Conservation (phyloP, 2,329 filamentous ascomycete genomes). For the Ascochyta lentis region DNA sequence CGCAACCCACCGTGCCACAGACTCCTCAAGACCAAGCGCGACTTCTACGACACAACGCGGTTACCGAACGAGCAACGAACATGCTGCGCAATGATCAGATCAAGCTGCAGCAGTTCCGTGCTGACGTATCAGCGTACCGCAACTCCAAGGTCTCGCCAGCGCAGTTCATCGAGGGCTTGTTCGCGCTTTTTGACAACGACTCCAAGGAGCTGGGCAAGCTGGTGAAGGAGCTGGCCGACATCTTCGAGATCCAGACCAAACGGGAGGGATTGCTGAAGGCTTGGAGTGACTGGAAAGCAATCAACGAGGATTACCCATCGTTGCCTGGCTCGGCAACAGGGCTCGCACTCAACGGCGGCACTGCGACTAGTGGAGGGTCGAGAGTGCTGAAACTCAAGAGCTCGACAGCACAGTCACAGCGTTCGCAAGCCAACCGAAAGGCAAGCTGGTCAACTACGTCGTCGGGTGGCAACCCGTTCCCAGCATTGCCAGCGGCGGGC, state of each 20-base stretch:
- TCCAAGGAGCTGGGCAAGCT: slow-evolving; percentile 85
- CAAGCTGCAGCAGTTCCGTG: slow-evolving; percentile 80
- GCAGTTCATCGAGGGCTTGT: slow-evolving; percentile 85
- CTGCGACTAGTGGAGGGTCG: slow-evolving; percentile 61
- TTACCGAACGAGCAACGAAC: slow-evolving; percentile 83
- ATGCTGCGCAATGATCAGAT: slow-evolving; percentile 77
- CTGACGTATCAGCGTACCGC: slow-evolving; percentile 79
- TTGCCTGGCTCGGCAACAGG: slow-evolving; percentile 70
- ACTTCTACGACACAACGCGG: slow-evolving; percentile 78
- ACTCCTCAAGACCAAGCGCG: slow-evolving; percentile 82
- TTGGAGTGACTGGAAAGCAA: slow-evolving; percentile 94
- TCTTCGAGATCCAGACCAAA: slow-evolving; percentile 85
- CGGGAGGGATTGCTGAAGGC: slow-evolving; percentile 76
- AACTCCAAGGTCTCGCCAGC: slow-evolving; percentile 72
- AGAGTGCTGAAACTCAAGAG: slow-evolving; percentile 73
- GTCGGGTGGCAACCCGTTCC: slow-evolving; percentile 42
- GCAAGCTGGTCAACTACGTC: slow-evolving; percentile 63
- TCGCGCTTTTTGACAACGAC: slow-evolving; percentile 82
- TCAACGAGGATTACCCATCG: slow-evolving; percentile 94
- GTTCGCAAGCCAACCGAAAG: slow-evolving; percentile 63
- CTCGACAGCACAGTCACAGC: slow-evolving; percentile 71
- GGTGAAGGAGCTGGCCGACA: slow-evolving; percentile 87
- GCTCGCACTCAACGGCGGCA: slow-evolving; percentile 46
- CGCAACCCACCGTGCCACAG: slow-evolving; percentile 34
- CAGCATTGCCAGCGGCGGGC: slow-evolving; percentile 37